Evolutionary conservation across 2,329 filamentous ascomycete species (phyloP).

Genomic region (Calonectria fujianensis): DNA sequence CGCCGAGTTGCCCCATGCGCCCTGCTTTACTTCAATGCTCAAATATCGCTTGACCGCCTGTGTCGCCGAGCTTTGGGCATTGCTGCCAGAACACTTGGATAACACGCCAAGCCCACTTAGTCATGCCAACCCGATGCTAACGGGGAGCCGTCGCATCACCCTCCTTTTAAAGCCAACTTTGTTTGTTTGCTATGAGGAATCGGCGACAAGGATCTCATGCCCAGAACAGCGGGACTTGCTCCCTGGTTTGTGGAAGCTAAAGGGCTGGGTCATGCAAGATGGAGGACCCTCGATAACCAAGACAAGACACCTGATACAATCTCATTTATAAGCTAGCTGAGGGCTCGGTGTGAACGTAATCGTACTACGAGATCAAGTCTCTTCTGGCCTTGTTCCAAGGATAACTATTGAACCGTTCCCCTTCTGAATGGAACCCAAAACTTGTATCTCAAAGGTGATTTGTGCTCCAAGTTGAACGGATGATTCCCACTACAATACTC

Average conservation of each 20-base stretch:
- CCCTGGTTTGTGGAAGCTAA: too few relatives aligned
- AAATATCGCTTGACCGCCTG: background rate
- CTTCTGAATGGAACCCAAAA: background rate
- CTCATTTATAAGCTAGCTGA: too few relatives aligned
- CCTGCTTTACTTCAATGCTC: background rate
- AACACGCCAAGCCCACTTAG: background rate
- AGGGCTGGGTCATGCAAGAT: background rate
- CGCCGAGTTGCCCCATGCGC: background rate
- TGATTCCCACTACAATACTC: too few relatives aligned
- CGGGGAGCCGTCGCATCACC: background rate
- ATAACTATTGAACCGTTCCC: background rate
- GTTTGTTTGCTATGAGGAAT: background rate
- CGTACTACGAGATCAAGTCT: too few relatives aligned
- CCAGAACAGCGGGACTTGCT: background rate
- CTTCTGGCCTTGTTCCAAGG: too few relatives aligned
- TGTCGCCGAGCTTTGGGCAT: background rate
- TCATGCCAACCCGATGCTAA: constrained; percentile 1
- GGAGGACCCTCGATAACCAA: too few relatives aligned
- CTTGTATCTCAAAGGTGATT: background rate
- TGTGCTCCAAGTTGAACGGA: background rate
- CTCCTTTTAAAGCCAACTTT: background rate
- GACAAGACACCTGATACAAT: background rate
- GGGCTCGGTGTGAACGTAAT: too few relatives aligned
- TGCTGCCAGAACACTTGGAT: background rate
- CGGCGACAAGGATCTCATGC: background rate